These are phyloP conservation scores for Mortierella sp. DNA, from an alignment of 371 early-diverging fungal species.

Conservation along the genomic window DNA sequence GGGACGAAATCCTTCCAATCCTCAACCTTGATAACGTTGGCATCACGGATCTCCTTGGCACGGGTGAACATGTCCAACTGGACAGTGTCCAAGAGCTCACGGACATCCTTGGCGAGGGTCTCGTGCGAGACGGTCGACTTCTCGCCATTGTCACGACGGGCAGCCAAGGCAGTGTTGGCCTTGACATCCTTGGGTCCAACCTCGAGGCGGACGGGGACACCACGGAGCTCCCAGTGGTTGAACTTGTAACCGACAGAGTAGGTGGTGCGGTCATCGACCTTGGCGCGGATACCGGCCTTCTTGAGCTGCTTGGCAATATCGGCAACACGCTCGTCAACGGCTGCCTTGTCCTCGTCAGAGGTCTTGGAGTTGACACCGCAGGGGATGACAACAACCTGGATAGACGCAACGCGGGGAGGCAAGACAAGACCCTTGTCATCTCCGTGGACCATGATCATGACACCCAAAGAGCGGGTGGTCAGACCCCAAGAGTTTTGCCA, in stretches of 20 bases:
- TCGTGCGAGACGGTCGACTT: slow-evolving; percentile 78
- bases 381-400: slow-evolving; percentile 97
- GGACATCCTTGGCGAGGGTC: slow-evolving; percentile 71
- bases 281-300: slow-evolving; percentile 87
- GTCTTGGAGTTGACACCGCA: slow-evolving; percentile 96
- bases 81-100: slow-evolving; percentile 84
- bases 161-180: slow-evolving; percentile 85
- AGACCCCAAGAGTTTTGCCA: slow-evolving; percentile 99
- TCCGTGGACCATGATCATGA: slow-evolving; percentile 99
- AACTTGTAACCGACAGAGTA: slow-evolving; percentile 99
- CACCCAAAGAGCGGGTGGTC: slow-evolving; percentile 99
- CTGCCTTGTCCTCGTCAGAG: slow-evolving; percentile 76
- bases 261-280: slow-evolving; percentile 93
- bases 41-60: slow-evolving; percentile 89
- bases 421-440: slow-evolving; percentile 99
- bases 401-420: slow-evolving; percentile 96
- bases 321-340: slow-evolving; percentile 77
- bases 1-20: slow-evolving; percentile 96
- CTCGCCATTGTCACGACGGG: slow-evolving; percentile 90
- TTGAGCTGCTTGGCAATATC: slow-evolving; percentile 80
- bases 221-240: slow-evolving; percentile 99
- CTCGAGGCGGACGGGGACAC: slow-evolving; percentile 99
- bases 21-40: slow-evolving; percentile 80
- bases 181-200: slow-evolving; percentile 98
- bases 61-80: slow-evolving; percentile 94